These are phyloP conservation scores for Euphorbia tirucalli DNA, from an alignment of 345 rosid species.

Conservation along the genomic window DNA sequence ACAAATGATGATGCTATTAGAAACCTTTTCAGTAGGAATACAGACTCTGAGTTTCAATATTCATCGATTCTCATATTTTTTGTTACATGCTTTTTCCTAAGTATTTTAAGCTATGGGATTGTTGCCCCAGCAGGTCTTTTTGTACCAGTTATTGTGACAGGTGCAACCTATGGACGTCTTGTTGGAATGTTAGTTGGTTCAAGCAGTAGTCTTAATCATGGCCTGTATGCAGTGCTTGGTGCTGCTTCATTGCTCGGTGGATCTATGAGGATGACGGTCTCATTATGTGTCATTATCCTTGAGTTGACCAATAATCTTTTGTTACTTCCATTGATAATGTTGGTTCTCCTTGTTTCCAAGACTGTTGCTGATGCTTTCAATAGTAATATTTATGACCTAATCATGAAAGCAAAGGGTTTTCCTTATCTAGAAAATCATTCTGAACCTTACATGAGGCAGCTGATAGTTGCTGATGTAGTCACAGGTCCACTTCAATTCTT, in stretches of 20 bases:
- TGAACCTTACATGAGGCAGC: conserved; percentile 94
- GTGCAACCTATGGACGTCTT: conserved; percentile 83
- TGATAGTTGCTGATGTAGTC: conserved; percentile 74
- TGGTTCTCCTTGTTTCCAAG: conserved; percentile 88
- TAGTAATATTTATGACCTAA: conserved; percentile 73
- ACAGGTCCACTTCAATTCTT: conserved; percentile 75
- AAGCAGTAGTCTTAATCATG: conserved; percentile 60
- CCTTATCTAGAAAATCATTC: conserved; percentile 76
- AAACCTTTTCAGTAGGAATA: conserved; percentile 89
- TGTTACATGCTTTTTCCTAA: conserved; percentile 67
- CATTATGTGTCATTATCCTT: conserved; percentile 76
- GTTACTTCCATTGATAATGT: conserved; percentile 85
- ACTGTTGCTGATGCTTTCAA: conserved; percentile 90
- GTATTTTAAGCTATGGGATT: conserved; percentile 77
- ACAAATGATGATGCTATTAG: conserved; percentile 85
- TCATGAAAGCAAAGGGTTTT: conserved; percentile 87
- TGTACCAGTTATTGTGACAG: conserved; percentile 85
- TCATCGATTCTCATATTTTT: conserved; percentile 66
- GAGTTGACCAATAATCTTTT: conserved; percentile 87
- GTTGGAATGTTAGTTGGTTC: conserved; percentile 75
- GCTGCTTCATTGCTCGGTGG: conserved; percentile 94
- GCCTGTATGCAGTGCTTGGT: conserved; percentile 88
- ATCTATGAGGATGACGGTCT: conserved; percentile 94
- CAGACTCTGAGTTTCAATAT: conserved; percentile 70
- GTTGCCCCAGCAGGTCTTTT: conserved; percentile 90